Conservation (phyloP, 768 basidiomycete genomes). For the Mycena belliarum region DNA sequence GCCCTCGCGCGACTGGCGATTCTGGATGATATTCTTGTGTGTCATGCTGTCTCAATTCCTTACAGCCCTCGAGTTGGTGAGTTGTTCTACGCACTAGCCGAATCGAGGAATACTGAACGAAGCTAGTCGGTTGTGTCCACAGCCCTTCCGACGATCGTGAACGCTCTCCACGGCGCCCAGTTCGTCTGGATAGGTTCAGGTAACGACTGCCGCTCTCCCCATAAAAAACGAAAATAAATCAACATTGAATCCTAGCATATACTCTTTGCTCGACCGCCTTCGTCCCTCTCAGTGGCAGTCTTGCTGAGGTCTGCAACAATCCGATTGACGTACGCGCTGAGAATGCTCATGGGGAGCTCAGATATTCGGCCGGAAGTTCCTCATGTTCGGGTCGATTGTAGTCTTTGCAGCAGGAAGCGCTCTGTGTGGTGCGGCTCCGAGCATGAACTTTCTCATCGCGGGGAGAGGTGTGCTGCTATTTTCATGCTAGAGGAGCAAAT, state of each 20-base stretch:
- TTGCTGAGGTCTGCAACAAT: neutral
- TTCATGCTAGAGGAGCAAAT: too few relatives aligned
- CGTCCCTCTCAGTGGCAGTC: neutral
- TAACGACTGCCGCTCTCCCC: neutral
- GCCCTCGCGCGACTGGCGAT: slow-evolving; percentile 2
- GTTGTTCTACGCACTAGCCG: neutral
- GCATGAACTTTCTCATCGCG: too few relatives aligned
- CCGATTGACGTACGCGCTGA: neutral
- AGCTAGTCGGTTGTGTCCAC: slow-evolving; percentile 20
- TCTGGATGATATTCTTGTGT: slow-evolving; percentile 10
- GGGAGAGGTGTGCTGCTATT: too few relatives aligned
- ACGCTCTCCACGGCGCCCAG: slow-evolving; percentile 34
- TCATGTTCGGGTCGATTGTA: slow-evolving; percentile 32
- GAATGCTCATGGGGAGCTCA: slow-evolving; percentile 7
- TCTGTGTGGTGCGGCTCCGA: slow-evolving; percentile 35
- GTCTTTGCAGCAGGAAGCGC: slow-evolving; percentile 47
- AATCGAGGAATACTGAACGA: neutral
- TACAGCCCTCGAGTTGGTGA: slow-evolving; percentile 11
- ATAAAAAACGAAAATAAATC: too few relatives aligned
- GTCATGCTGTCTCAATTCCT: slow-evolving; percentile 8
- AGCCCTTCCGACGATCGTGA: slow-evolving; percentile 28
- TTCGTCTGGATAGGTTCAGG: slow-evolving; percentile 46
- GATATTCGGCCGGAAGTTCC: slow-evolving; percentile 41
- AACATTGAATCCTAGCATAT: neutral
- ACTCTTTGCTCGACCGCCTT: neutral